Evolutionary conservation across 2,329 filamentous ascomycete species (phyloP).

Genomic region (Fusarium continuum): DNA sequence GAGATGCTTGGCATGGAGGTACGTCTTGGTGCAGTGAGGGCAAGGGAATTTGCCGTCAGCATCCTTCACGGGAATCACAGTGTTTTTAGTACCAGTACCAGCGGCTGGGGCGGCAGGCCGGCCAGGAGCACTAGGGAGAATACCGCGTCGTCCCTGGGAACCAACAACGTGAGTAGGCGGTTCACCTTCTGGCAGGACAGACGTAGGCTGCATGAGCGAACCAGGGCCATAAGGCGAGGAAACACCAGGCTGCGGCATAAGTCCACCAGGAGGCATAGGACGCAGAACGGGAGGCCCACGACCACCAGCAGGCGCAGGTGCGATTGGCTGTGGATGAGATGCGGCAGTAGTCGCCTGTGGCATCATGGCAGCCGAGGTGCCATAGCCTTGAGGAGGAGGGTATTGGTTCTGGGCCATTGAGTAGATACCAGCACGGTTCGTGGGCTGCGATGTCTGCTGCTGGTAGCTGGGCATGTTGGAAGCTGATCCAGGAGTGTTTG

Average conservation of each 20-base stretch:
- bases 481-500: slow-evolving; percentile 66
- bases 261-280: slow-evolving; percentile 75
- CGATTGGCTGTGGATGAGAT: slow-evolving; percentile 79
- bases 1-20: slow-evolving; percentile 95
- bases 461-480: slow-evolving; percentile 64
- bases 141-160: slow-evolving; percentile 90
- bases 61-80: slow-evolving; percentile 91
- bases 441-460: slow-evolving; percentile 60
- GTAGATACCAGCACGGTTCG: slow-evolving; percentile 59
- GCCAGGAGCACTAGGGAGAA: slow-evolving; percentile 89
- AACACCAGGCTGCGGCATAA: slow-evolving; percentile 67
- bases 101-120: slow-evolving; percentile 79
- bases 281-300: slow-evolving; percentile 69
- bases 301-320: slow-evolving; percentile 71
- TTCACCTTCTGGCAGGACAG: slow-evolving; percentile 65
- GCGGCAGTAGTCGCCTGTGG: slow-evolving; percentile 72
- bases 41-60: slow-evolving; percentile 98
- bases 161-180: slow-evolving; percentile 92
- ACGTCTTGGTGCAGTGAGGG: slow-evolving; percentile 97
- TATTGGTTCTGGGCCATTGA: slow-evolving; percentile 67
- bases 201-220: slow-evolving; percentile 65
- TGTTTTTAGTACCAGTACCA: slow-evolving; percentile 77
- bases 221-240: slow-evolving; percentile 68
- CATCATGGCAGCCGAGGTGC: slow-evolving; percentile 68
- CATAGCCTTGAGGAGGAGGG: slow-evolving; percentile 64